These are phyloP conservation scores for Apiospora phragmitis DNA, from an alignment of 2,329 filamentous ascomycete genomes.

Conservation along the genomic window DNA sequence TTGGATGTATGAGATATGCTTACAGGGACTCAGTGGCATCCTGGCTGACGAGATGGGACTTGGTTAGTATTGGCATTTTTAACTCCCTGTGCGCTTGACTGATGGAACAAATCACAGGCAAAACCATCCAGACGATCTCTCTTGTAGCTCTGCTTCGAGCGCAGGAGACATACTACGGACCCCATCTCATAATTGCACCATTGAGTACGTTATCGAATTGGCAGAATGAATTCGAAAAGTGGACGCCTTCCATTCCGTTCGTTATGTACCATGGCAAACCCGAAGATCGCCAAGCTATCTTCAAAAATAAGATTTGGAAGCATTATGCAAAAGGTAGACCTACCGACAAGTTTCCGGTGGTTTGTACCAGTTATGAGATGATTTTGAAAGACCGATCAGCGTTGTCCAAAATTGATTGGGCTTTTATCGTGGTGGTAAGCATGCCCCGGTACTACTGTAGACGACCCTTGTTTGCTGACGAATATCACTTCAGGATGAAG, in stretches of 20 bases:
- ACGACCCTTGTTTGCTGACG: constrained; percentile 81
- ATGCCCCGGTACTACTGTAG: constrained; percentile 15
- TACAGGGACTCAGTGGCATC: constrained; percentile 99
- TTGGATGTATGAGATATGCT: constrained; percentile 99
- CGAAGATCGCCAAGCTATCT: constrained; percentile 73
- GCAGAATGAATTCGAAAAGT: constrained; percentile 98
- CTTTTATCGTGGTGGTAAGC: constrained; percentile 89
- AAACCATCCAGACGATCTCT: constrained; percentile 98
- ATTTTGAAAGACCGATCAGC: constrained; percentile 86
- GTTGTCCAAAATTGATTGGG: constrained; percentile 85
- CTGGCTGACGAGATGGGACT: constrained; percentile 99
- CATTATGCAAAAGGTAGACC: constrained; percentile 68
- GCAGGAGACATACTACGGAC: constrained; percentile 79
- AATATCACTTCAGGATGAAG: constrained; percentile 99
- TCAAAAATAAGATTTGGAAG: constrained; percentile 68
- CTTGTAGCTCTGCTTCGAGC: constrained; percentile 97
- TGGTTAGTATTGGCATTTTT: constrained; percentile 37
- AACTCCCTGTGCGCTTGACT: neutral
- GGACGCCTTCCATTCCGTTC: constrained; percentile 83
- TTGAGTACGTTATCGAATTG: constrained; percentile 97
- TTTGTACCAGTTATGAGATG: constrained; percentile 96
- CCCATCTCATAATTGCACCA: constrained; percentile 94
- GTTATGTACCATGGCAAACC: constrained; percentile 98
- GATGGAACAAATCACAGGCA: constrained; percentile 59
- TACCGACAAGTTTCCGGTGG: constrained; percentile 94